Percentiles rank a stretch among this genome's conserved stretches.
These are phyloP conservation scores for Populus davidiana DNA, from an alignment of 345 rosid species.

Conservation along the genomic window DNA sequence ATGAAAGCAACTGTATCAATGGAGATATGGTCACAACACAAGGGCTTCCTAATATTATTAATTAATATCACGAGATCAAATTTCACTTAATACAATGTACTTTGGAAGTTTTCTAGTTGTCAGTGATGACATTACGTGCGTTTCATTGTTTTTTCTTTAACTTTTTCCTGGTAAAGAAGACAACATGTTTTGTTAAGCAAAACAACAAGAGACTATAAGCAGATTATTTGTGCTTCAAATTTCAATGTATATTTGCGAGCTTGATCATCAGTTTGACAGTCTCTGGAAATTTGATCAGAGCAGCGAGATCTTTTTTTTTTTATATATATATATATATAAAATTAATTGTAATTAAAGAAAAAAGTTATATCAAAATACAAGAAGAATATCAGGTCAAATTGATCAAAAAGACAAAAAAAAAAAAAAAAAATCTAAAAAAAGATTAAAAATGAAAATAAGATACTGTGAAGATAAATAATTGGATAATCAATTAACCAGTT, in stretches of 20 bases:
- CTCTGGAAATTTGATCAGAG: background rate
- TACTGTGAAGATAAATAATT: too few species aligned
- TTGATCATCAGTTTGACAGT: background rate
- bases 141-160: background rate
- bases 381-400: accelerated
- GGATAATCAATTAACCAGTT: accelerated
- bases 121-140: too few species aligned
- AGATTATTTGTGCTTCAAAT: background rate
- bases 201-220: background rate
- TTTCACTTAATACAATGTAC: background rate
- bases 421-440: too few species aligned
- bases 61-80: background rate
- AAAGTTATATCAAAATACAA: too few species aligned
- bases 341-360: too few species aligned
- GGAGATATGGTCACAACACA: background rate
- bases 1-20: background rate
- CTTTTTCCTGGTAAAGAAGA: background rate
- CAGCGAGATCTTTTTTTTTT: too few species aligned
- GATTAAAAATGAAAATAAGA: too few species aligned
- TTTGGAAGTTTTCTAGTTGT: background rate
- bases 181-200: background rate
- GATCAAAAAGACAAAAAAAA: too few species aligned
- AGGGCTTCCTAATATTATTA: background rate
- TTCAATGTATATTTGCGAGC: background rate
- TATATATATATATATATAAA: too few species aligned